phyloP scores from a whole-genome alignment of 345 rosid genomes.

The sweet orange (Citrus sinensis) region DNA sequence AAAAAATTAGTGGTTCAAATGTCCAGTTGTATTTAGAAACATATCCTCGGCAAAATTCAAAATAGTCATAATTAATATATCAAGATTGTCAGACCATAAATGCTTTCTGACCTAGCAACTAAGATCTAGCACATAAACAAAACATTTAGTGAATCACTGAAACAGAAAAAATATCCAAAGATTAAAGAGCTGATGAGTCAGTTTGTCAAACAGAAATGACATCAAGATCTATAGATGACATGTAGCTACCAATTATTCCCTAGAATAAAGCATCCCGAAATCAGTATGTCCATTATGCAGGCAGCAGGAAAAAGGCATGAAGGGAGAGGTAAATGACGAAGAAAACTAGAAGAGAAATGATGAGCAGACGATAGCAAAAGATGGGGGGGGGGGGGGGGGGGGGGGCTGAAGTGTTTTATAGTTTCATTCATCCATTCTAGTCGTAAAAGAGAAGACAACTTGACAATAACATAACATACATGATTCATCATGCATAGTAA shows the following conservation, averaged over 20 bases:
- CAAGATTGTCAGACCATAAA: neutral
- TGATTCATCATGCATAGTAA: too few species aligned
- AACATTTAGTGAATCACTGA: neutral
- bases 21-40: neutral
- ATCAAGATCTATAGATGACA: neutral
- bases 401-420: neutral
- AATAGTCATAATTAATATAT: neutral
- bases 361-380: neutral
- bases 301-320: neutral
- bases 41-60: neutral
- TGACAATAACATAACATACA: too few species aligned
- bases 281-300: neutral
- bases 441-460: too few species aligned
- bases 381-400: neutral
- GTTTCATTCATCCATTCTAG: neutral
- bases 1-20: neutral
- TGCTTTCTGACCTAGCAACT: neutral
- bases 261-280: neutral
- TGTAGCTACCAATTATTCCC: neutral
- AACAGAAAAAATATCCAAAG: neutral
- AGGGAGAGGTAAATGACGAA: neutral
- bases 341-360: neutral
- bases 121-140: neutral
- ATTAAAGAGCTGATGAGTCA: neutral
- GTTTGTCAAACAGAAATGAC: neutral